phyloP scores from a whole-genome alignment of 805 yeast genomes.

The Saccharomycopsis selenospora region DNA sequence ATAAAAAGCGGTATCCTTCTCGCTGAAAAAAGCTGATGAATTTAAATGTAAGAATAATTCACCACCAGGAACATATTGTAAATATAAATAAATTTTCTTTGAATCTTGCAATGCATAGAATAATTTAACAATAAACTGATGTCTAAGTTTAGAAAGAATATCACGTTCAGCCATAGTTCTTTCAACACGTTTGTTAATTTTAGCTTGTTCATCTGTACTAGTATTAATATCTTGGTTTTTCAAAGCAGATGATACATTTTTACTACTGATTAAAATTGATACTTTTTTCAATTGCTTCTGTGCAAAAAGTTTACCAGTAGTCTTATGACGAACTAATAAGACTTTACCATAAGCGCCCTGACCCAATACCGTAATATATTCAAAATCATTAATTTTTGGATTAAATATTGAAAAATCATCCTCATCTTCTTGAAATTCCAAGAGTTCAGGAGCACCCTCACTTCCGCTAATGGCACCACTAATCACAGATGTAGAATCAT shows the following conservation, averaged over 20 bases:
- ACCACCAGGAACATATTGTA: slow-evolving; percentile 86
- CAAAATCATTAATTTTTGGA: slow-evolving; percentile 46
- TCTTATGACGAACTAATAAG: slow-evolving; percentile 58
- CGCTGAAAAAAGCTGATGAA: slow-evolving; percentile 37
- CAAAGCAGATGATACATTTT: slow-evolving; percentile 6
- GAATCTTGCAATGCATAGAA: slow-evolving; percentile 80
- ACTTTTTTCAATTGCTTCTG: slow-evolving; percentile 84
- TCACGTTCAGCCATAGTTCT: slow-evolving; percentile 76
- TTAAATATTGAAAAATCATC: slow-evolving; percentile 6
- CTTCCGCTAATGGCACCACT: neutral
- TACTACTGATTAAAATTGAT: slow-evolving; percentile 51
- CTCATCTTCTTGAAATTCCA: neutral
- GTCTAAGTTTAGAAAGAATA: slow-evolving; percentile 62
- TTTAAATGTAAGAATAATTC: slow-evolving; percentile 59
- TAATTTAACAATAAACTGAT: slow-evolving; percentile 74
- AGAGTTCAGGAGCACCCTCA: neutral
- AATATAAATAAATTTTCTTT: slow-evolving; percentile 61
- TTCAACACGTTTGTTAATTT: slow-evolving; percentile 43
- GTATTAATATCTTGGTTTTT: slow-evolving; percentile 19
- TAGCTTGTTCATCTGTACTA: slow-evolving; percentile 24
- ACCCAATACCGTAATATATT: slow-evolving; percentile 70
- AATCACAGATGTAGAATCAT: neutral
- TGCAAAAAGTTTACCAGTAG: slow-evolving; percentile 64
- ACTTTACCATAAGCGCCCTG: slow-evolving; percentile 89
- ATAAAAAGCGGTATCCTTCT: slow-evolving; percentile 66